Conservation (phyloP, 495 filamentous ascomycete species). For the Delitschia confertaspora region DNA sequence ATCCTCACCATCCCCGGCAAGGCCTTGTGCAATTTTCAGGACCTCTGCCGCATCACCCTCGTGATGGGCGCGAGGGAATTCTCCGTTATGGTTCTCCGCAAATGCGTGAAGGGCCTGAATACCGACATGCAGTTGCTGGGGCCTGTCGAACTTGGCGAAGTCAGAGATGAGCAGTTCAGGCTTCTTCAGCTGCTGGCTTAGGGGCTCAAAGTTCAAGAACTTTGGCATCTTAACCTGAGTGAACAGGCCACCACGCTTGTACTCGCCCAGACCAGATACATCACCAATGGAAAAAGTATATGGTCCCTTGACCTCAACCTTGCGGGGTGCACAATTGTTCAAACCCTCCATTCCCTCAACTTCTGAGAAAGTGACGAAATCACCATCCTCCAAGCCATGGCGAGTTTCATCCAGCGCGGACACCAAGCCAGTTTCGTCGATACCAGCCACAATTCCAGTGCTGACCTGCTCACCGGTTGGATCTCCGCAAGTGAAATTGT, state of each 20-base stretch:
- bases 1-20: slow-evolving; percentile 55
- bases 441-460: slow-evolving; percentile 83
- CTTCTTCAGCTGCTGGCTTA: slow-evolving; percentile 65
- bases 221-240: slow-evolving; percentile 98
- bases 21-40: slow-evolving; percentile 56
- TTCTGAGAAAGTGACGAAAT: slow-evolving; percentile 91
- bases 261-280: slow-evolving; percentile 75
- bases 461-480: slow-evolving; percentile 80
- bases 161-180: slow-evolving; percentile 89
- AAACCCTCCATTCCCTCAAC: slow-evolving; percentile 86
- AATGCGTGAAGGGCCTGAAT: slow-evolving; percentile 90
- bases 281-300: slow-evolving; percentile 97
- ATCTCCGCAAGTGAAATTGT: slow-evolving; percentile 83
- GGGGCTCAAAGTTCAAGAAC: slow-evolving; percentile 76
- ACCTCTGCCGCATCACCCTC: slow-evolving; percentile 75
- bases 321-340: slow-evolving; percentile 72
- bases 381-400: slow-evolving; percentile 92
- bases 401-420: slow-evolving; percentile 92
- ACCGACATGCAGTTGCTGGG: slow-evolving; percentile 81
- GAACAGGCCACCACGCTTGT: slow-evolving; percentile 79
- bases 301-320: slow-evolving; percentile 88
- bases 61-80: slow-evolving; percentile 73
- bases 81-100: slow-evolving; percentile 53
- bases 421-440: slow-evolving; percentile 81
- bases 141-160: slow-evolving; percentile 94